Conservation (phyloP, 106 monocot species). For the Dioscorea alata region DNA sequence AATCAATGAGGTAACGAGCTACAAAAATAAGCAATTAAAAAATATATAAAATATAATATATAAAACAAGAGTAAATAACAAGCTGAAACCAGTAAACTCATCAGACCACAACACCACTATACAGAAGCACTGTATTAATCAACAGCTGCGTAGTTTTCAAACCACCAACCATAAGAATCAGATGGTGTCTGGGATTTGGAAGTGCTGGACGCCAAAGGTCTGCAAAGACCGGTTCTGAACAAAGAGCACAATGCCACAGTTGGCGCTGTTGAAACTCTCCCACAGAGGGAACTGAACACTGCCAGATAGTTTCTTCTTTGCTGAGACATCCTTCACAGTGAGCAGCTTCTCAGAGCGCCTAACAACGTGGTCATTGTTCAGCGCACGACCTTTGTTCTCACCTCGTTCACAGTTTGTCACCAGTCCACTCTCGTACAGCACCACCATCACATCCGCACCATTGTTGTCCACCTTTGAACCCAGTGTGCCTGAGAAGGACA, state of each 20-base stretch:
- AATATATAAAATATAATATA: no score
- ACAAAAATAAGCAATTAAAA: no score
- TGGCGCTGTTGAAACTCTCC: conserved; percentile 52
- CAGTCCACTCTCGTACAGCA: conserved; percentile 60
- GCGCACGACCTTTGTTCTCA: conserved; percentile 65
- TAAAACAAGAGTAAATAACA: not conserved
- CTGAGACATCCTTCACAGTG: conserved; percentile 40
- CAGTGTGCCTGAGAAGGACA: conserved; percentile 48
- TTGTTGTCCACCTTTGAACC: conserved; percentile 44
- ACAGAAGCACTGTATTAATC: no score
- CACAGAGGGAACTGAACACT: conserved; percentile 59
- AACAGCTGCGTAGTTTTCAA: no score
- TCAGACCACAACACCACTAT: not conserved
- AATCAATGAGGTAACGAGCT: no score
- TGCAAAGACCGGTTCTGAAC: conserved; percentile 57
- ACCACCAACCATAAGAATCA: conserved; percentile 8
- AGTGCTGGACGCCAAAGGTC: conserved; percentile 40
- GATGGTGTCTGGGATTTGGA: conserved; percentile 34
- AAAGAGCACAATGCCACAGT: conserved; percentile 67
- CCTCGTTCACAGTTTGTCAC: conserved; percentile 57
- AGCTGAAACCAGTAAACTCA: not conserved
- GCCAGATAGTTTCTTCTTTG: conserved; percentile 66
- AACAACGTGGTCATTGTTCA: conserved; percentile 71
- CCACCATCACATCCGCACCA: conserved; percentile 62
- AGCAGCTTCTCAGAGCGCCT: conserved; percentile 63